phyloP scores from a whole-genome alignment of 495 filamentous ascomycete species.

The Podospora tetraspora region DNA sequence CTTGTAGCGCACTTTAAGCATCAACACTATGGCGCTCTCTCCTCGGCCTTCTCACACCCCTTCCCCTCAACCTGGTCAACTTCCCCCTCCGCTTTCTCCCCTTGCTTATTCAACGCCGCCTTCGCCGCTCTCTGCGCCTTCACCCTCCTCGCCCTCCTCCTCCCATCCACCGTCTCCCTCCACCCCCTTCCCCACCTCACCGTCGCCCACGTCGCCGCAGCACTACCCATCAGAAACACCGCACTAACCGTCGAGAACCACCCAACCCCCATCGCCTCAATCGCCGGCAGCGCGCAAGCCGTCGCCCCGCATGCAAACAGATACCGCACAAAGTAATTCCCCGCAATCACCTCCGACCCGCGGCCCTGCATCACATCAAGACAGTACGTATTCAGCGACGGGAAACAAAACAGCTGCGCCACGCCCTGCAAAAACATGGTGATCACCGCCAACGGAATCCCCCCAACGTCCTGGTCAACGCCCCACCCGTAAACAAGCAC shows the following conservation, averaged over 20 bases:
- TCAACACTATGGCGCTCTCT: neutral
- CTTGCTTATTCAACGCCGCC: neutral
- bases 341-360: slow-evolving; percentile 38
- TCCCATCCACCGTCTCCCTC: neutral
- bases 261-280: neutral
- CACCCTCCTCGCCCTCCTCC: slow-evolving; percentile 38
- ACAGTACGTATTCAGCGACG: slow-evolving; percentile 68
- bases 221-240: neutral
- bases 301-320: neutral
- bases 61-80: neutral
- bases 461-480: neutral
- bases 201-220: neutral
- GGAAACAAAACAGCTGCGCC: slow-evolving; percentile 68
- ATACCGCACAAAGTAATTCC: neutral
- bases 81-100: neutral
- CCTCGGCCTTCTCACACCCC: neutral
- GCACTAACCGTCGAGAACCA: neutral
- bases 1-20: no score
- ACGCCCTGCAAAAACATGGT: slow-evolving; percentile 68
- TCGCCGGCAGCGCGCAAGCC: neutral
- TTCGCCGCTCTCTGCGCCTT: slow-evolving; percentile 38
- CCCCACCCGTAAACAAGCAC: neutral
- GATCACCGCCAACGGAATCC: slow-evolving; percentile 41
- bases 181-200: neutral
- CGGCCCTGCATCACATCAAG: slow-evolving; percentile 66